Evolutionary conservation across 257 asterid species (phyloP), one percentile per base, ranked within the genome.

Genomic region (Rehmannia glutinosa): DNA sequence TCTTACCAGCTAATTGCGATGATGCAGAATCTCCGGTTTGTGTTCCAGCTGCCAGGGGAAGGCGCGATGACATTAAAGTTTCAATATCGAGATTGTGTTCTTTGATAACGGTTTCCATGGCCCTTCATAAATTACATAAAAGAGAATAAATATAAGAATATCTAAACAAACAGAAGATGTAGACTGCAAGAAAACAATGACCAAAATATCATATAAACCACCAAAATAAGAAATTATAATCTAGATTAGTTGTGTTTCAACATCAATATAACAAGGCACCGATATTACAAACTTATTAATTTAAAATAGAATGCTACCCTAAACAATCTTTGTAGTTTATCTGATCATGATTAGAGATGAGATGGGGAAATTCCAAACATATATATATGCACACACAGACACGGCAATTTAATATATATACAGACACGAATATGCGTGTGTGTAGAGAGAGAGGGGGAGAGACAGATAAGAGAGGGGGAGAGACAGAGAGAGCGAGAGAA

Each of bases 71-170:
- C 93, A 91, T 80, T 64, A 94, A 81, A 58, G 91, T 82, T 77
- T 91, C 97, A 69, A 91, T 87, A 64, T 94, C 99, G 67, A 94
- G 95, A 78, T 86, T 89, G 79, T 94, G 85, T 71, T 94, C 96
- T 72, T 88, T 91, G 72, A 94, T 86, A 46, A 94, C 97, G 70
- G 99, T 94, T 82, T 94, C 97, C 99, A 94, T 94, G 43, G 99
- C 99, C 95, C 99, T 94, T 71, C 75, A 73, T 76, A 67, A 38
- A 70, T 75, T 67, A 42, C 53, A 61, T 43, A 70, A 23, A 35
- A 25, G 62, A 58, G 41, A 56, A 47, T 16, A 5, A 61, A 20
- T 12, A 32, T 30, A 49, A 33, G 49, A 33, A 42, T 30, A 58
- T 15, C 12, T 59, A 46, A 64, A 62, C 45, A 70, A 35, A 47